Conservation (phyloP, 2,329 filamentous ascomycete genomes). For the Pseudohalonectria lignicola region DNA sequence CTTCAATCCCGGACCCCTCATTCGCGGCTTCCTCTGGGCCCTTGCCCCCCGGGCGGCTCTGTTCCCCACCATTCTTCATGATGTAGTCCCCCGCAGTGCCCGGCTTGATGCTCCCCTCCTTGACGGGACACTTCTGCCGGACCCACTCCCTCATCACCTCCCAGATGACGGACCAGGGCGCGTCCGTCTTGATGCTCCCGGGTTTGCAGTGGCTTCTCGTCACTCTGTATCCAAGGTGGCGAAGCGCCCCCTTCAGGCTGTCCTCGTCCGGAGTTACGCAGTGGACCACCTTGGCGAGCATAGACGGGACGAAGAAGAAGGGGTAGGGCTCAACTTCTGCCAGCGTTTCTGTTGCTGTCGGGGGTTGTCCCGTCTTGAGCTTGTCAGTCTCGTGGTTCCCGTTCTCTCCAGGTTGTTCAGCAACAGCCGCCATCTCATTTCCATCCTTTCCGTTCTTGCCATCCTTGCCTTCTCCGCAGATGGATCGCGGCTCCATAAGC, state of each 20-base stretch:
- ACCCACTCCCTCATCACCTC: slow-evolving; percentile 90
- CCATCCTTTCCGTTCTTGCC: not conserved
- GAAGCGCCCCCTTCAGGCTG: slow-evolving; percentile 69
- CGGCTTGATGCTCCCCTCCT: slow-evolving; percentile 56
- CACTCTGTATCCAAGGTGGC: slow-evolving; percentile 68
- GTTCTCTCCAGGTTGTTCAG: slow-evolving; percentile 13
- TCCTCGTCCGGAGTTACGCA: slow-evolving; percentile 71
- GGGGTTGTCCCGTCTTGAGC: not conserved
- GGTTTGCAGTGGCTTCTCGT: slow-evolving; percentile 82
- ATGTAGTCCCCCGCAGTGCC: slow-evolving; percentile 53
- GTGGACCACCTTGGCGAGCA: slow-evolving; percentile 66
- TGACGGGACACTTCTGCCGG: slow-evolving; percentile 68
- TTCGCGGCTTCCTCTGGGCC: slow-evolving; percentile 11
- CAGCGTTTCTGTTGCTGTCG: slow-evolving; percentile 35
- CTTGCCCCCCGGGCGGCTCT: slow-evolving; percentile 20
- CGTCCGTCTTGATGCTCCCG: slow-evolving; percentile 87
- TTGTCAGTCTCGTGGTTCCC: slow-evolving; percentile 6
- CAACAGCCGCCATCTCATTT: slow-evolving; percentile 14
- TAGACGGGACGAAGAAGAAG: slow-evolving; percentile 76
- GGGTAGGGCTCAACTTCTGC: slow-evolving; percentile 61
- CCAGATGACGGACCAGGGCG: slow-evolving; percentile 84
- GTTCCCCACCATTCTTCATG: slow-evolving; percentile 20
- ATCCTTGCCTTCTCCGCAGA: slow-evolving; percentile 17
- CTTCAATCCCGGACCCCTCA: slow-evolving; percentile 9
- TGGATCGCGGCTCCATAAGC: slow-evolving; percentile 21